These are phyloP conservation scores for Platanthera guangdongensis DNA, from an alignment of 106 monocot genomes.

Conservation along the genomic window DNA sequence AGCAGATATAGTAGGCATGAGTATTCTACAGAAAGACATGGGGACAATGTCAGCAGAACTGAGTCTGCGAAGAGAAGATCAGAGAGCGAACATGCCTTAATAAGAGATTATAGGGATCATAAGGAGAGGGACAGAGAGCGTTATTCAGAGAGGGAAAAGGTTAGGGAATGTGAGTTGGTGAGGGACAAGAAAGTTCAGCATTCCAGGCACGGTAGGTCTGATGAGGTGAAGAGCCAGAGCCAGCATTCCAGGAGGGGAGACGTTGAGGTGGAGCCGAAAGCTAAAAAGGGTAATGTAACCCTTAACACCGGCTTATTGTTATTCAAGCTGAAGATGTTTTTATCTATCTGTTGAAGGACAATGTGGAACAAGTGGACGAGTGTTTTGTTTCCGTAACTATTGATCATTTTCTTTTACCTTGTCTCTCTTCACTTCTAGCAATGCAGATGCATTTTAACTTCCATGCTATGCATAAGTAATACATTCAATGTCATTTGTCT, in stretches of 20 bases:
- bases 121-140: constrained; percentile 22
- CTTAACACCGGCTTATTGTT: background rate
- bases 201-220: constrained; percentile 15
- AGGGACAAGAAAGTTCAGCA: constrained; percentile 23
- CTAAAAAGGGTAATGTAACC: constrained; percentile 22
- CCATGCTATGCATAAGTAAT: background rate
- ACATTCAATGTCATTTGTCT: background rate
- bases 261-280: constrained; percentile 6
- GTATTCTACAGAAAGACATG: constrained; percentile 31
- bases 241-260: background rate
- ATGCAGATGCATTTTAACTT: background rate
- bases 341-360: background rate
- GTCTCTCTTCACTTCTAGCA: background rate
- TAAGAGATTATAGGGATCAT: constrained; percentile 35
- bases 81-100: constrained; percentile 44
- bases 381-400: background rate
- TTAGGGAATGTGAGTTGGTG: constrained; percentile 19
- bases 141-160: constrained; percentile 11
- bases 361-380: background rate
- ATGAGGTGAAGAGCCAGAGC: constrained; percentile 5
- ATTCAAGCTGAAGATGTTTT: background rate
- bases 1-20: constrained; percentile 31
- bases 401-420: background rate
- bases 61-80: constrained; percentile 29
- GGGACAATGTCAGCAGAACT: constrained; percentile 15